Evolutionary conservation across 768 basidiomycete genomes (phyloP).

Genomic region (Auricularia sp.): DNA sequence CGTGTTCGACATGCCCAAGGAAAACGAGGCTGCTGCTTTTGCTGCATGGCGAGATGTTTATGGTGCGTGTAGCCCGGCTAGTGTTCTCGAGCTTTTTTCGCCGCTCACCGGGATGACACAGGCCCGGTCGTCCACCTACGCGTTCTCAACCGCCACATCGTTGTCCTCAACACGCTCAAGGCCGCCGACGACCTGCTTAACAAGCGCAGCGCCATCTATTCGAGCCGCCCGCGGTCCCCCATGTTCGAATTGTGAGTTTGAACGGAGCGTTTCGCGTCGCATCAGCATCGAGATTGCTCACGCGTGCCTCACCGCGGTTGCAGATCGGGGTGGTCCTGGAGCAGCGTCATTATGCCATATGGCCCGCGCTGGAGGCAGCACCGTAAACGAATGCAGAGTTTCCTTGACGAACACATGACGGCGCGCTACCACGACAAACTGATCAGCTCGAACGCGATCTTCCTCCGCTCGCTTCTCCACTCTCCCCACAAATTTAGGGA

Average conservation of each 20-base stretch:
- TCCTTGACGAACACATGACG: background rate
- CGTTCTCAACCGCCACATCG: constrained; percentile 8
- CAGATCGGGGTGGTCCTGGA: background rate
- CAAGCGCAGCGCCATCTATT: constrained; percentile 20
- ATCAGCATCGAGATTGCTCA: background rate
- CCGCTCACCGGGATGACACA: background rate
- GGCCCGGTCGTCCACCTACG: background rate
- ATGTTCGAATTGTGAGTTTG: constrained; percentile 3
- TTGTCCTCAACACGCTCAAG: constrained; percentile 22
- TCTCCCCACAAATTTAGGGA: background rate
- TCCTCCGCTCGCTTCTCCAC: background rate
- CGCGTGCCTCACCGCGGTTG: background rate
- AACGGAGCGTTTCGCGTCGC: background rate
- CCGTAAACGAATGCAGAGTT: background rate
- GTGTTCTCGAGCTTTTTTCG: background rate
- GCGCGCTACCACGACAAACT: background rate
- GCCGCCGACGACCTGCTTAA: constrained; percentile 29
- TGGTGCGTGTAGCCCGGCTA: background rate
- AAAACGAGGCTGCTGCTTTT: background rate
- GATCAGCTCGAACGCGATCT: background rate
- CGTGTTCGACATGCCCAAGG: background rate
- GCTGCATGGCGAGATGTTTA: background rate
- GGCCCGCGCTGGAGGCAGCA: background rate
- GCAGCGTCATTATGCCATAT: background rate
- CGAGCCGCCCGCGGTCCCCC: constrained; percentile 14